Conservation (phyloP, 768 basidiomycete species). For the Candolleomyces eurysporus region DNA sequence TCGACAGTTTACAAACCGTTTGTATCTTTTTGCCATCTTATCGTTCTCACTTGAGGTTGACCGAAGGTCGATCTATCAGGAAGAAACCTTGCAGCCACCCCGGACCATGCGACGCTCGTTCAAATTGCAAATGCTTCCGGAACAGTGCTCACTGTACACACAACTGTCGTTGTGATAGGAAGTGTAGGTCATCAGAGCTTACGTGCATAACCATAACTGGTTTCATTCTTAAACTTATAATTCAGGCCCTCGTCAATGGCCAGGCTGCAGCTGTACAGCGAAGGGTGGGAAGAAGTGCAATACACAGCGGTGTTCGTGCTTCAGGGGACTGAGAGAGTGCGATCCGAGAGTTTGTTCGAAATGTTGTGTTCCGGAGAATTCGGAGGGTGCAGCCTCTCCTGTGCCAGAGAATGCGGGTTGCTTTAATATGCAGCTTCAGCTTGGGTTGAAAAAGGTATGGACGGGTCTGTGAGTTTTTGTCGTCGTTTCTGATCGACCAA, state of each 20-base stretch:
- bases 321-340: slow-evolving; percentile 39
- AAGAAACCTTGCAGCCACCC: slow-evolving; percentile 41
- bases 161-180: slow-evolving; percentile 44
- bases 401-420: background rate
- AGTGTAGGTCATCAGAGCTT: slow-evolving; percentile 29
- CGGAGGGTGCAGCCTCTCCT: background rate
- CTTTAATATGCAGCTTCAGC: slow-evolving; percentile 7
- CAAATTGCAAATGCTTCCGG: slow-evolving; percentile 39
- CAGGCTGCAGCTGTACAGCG: slow-evolving; percentile 33
- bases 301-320: slow-evolving; percentile 35
- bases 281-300: slow-evolving; percentile 18
- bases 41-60: no score
- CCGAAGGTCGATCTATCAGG: slow-evolving; percentile 15
- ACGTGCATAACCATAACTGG: background rate
- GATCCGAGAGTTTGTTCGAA: slow-evolving; percentile 47
- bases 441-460: slow-evolving; percentile 6
- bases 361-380: slow-evolving; percentile 21
- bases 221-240: slow-evolving; percentile 2
- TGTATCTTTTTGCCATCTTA: background rate
- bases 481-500: background rate
- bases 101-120: slow-evolving; percentile 41
- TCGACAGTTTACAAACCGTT: slow-evolving; percentile 11
- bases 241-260: slow-evolving; percentile 39
- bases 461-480: background rate
- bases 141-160: slow-evolving; percentile 41